Percentiles rank a stretch among this genome's conserved stretches.
Conservation (phyloP, 148 eudicot species). For the Vaccinium myrtillus region DNA sequence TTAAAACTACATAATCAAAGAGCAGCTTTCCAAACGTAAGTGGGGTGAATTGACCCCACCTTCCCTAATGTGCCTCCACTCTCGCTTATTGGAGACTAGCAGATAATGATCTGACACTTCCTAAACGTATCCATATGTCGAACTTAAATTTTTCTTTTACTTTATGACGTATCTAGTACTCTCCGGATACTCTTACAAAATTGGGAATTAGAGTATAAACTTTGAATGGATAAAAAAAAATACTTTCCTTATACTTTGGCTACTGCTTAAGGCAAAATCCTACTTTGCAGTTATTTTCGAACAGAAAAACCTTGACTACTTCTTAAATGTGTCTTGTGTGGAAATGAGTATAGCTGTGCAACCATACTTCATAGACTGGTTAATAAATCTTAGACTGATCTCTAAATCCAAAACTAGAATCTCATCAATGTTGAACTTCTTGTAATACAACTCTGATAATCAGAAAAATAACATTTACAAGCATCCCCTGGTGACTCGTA, state of each 20-base stretch:
- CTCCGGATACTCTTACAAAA: neutral
- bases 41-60: neutral
- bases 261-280: neutral
- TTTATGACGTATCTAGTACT: neutral
- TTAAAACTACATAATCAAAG: neutral
- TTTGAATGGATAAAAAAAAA: neutral
- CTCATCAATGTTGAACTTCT: neutral
- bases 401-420: neutral
- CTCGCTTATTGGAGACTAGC: neutral
- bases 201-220: no score
- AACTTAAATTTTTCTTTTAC: neutral
- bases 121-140: neutral
- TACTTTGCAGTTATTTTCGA: neutral
- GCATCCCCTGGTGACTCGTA: neutral
- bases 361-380: neutral
- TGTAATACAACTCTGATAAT: neutral
- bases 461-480: neutral
- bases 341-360: neutral
- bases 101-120: neutral
- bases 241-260: neutral
- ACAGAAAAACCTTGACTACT: neutral
- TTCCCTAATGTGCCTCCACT: neutral
- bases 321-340: neutral
- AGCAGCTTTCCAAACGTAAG: neutral
- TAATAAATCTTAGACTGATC: neutral